Evolutionary conservation across 805 yeast genomes (phyloP), one percentile per base, ranked within the genome.

Genomic region (Kuraishia floccosa): DNA sequence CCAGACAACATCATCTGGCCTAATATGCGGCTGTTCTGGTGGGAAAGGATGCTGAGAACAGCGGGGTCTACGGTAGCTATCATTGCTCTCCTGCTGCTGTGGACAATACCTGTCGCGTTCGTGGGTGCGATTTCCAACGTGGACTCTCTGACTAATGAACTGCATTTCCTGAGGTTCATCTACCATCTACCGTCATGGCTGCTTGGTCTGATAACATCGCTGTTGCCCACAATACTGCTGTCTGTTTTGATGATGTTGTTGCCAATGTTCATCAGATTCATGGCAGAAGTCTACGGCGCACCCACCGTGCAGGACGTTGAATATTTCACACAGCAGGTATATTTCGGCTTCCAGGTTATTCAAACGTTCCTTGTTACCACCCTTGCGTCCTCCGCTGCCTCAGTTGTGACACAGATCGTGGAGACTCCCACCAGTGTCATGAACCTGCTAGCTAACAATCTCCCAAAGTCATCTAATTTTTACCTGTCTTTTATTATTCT

Each of bases 341-440:
- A 69, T 48, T 79, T 78, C 49, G 78, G 82, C 1, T 89, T 89
- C 71, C 86, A 83, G 60, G 89, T 86, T 29, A 73, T 89, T 36
- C 86, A 89, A 55, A 87, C 81, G 9, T 91, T 89, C 56, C 53
- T 91, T 35, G 93, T 87, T 30, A 67, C 80, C 25, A 85, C 97
- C 4, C 49, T 81, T 33, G 67, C 95, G 7, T 85, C 96, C 12
- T 72, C 96, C 30, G 82, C 82, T 18, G 73, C 95, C 11, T 75
- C 93, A 6, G 71, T 85, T 3, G 82, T 81, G 6, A 63, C 78
- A n/a, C 62, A 72, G 13, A 76, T 87, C 43, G 65, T 81, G 15
- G 41, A 62, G 3, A 57, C 78, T 28, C 87, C 87, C 16, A 48
- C 72, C 1, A 50, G 61, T 31, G 78, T 75, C 2, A 66, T 79